Evolutionary conservation across 805 yeast species (phyloP).

Genomic region (Yamadazyma insecticola): DNA sequence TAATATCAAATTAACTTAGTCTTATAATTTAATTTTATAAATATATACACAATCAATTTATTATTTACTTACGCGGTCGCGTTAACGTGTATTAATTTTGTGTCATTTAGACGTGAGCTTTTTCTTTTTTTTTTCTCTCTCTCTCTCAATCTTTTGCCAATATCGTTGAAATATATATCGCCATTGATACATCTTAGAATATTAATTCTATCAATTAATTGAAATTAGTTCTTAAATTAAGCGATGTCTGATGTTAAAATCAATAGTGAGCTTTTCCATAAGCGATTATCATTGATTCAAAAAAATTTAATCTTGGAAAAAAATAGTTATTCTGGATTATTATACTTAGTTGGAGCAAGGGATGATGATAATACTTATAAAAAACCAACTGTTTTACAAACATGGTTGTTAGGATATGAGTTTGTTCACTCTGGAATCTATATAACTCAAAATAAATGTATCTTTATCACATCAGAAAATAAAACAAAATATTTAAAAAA

Average conservation of each 20-base stretch:
- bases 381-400: conserved; percentile 80
- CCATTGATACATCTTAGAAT: too few species aligned
- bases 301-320: conserved; percentile 20
- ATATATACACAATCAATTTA: too few species aligned
- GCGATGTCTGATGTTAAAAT: conserved; percentile 60
- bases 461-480: conserved; percentile 73
- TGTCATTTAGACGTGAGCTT: too few species aligned
- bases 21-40: too few species aligned
- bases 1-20: too few species aligned
- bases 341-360: conserved; percentile 77
- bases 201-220: too few species aligned
- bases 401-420: conserved; percentile 92
- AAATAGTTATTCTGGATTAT: conserved; percentile 20
- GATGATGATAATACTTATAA: conserved; percentile 88
- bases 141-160: conserved; percentile 1
- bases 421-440: conserved; percentile 86
- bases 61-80: too few species aligned
- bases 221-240: too few species aligned
- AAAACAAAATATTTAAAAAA: conserved; percentile 76
- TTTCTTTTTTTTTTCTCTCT: too few species aligned
- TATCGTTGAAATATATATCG: too few species aligned
- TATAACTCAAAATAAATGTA: conserved; percentile 53
- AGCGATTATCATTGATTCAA: conserved; percentile 43
- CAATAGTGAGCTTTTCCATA: conserved; percentile 49
- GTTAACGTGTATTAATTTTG: too few species aligned